A percentile compares a stretch with the other conserved stretches of the same genome.
Conservation (phyloP, 176 grass and related monocot species). For the Tillandsia leiboldiana region DNA sequence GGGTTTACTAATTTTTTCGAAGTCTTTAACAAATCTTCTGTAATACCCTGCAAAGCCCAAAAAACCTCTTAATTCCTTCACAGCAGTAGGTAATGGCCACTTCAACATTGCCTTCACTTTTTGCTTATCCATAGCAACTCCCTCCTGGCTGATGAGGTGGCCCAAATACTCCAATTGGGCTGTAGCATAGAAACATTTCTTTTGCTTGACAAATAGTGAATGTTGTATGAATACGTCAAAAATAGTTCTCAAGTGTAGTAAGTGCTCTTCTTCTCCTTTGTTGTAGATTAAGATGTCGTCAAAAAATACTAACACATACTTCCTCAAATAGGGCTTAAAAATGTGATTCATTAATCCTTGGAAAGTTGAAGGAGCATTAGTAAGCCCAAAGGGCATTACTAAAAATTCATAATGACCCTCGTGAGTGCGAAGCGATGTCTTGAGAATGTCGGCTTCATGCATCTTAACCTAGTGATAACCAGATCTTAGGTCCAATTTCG, state of each 20-base stretch:
- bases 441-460: neutral
- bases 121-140: neutral
- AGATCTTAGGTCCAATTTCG: neutral
- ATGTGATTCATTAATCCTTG: neutral
- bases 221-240: neutral
- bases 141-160: neutral
- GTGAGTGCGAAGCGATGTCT: neutral
- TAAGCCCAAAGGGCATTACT: neutral
- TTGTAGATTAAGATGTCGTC: constrained; percentile 5
- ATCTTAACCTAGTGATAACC: neutral
- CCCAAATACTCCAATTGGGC: neutral
- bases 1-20: neutral
- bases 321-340: neutral
- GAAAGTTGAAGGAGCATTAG: neutral
- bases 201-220: neutral
- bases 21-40: neutral
- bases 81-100: neutral
- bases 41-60: neutral
- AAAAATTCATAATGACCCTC: neutral
- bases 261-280: neutral
- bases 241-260: neutral
- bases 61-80: neutral
- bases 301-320: neutral
- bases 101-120: neutral
- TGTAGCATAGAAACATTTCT: neutral